phyloP scores from a whole-genome alignment of 176 grass and related monocot species.

The Avena atlantica region DNA sequence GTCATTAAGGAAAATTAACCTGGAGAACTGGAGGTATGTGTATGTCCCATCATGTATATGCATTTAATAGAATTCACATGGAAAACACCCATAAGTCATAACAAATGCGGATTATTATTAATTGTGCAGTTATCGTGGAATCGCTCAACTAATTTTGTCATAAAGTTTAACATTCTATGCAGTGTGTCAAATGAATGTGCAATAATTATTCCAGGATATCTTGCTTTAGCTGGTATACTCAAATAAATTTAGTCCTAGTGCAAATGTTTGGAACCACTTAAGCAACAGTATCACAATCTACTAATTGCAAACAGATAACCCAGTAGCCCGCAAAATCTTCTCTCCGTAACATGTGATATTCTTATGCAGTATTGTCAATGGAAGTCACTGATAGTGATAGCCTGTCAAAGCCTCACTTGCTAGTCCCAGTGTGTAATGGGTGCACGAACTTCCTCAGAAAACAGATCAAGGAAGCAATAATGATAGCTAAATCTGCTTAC shows the following conservation, averaged over 20 bases:
- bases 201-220: not conserved
- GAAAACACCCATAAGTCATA: not conserved
- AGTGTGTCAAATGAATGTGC: not conserved
- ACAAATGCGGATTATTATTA: not conserved
- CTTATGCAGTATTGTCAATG: slow-evolving; percentile 28
- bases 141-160: not conserved
- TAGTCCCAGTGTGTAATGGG: not conserved
- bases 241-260: not conserved
- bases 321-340: not conserved
- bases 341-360: not conserved
- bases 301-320: not conserved
- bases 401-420: slow-evolving; percentile 13
- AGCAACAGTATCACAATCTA: not conserved
- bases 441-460: not conserved
- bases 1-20: slow-evolving; percentile 18
- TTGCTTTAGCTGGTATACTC: not conserved
- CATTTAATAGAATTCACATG: not conserved
- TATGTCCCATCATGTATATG: slow-evolving; percentile 4
- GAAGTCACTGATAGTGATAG: slow-evolving; percentile 2
- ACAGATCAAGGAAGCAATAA: slow-evolving; percentile 7
- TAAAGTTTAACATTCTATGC: slow-evolving; percentile 17
- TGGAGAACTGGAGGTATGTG: not conserved
- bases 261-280: slow-evolving; percentile 6
- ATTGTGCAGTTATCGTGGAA: not conserved
- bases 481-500: slow-evolving; percentile 14